Percentiles rank a stretch among this genome's conserved stretches.
Conservation (phyloP, 345 rosid genomes). For the Pistacia integerrima region DNA sequence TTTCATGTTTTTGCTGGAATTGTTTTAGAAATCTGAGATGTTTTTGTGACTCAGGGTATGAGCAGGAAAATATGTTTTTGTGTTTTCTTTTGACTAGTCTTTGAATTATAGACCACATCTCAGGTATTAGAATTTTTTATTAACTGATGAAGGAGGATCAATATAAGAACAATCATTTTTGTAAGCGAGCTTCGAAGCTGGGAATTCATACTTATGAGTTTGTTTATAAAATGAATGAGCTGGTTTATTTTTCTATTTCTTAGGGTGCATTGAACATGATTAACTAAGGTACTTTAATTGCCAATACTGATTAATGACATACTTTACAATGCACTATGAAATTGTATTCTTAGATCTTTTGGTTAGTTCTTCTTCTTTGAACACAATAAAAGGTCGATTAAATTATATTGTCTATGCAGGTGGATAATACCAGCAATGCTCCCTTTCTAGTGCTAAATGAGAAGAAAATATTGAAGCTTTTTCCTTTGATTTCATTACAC, state of each 20-base stretch:
- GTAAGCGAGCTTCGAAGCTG: background rate
- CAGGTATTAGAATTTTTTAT: background rate
- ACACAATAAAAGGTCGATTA: slow-evolving; percentile 3
- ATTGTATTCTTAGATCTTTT: background rate
- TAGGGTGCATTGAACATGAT: background rate
- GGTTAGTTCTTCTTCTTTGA: slow-evolving; percentile 5
- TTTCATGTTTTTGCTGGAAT: background rate
- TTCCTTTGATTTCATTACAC: slow-evolving; percentile 46
- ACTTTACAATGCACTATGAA: background rate
- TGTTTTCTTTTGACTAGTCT: background rate
- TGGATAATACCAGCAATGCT: slow-evolving; percentile 40
- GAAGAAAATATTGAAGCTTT: slow-evolving; percentile 56
- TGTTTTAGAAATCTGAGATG: background rate
- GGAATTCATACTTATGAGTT: background rate
- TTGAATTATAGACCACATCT: background rate
- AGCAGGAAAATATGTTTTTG: no score
- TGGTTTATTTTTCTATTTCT: background rate
- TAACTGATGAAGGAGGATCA: background rate
- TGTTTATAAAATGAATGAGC: background rate
- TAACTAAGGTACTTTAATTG: background rate
- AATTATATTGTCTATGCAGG: slow-evolving; percentile 39
- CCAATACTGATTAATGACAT: background rate
- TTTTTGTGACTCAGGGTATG: no score
- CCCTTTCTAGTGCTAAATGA: slow-evolving; percentile 72
- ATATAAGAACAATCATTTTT: background rate